Conservation (phyloP, 148 eudicot genomes). For the Drosera capensis region DNA sequence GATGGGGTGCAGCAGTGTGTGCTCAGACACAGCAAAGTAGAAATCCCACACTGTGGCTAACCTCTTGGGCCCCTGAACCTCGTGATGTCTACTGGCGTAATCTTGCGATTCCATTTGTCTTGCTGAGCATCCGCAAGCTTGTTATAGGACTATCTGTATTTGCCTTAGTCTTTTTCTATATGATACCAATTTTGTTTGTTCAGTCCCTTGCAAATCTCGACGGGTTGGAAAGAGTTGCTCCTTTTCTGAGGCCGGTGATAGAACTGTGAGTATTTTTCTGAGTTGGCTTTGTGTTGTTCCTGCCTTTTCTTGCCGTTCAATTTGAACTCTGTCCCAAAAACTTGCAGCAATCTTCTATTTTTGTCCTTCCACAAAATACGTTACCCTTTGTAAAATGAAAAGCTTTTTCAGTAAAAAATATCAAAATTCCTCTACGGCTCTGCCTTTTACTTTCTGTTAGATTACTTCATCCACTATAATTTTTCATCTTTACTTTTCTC, state of each 20-base stretch:
- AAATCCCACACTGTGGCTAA: not conserved
- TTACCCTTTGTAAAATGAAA: no score
- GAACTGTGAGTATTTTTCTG: slow-evolving; percentile 44
- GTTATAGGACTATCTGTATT: slow-evolving; percentile 57
- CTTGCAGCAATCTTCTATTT: no score
- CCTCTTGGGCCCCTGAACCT: slow-evolving; percentile 1
- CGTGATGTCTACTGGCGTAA: not conserved
- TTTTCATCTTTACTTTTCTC: no score
- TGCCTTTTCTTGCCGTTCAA: no score
- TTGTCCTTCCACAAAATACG: no score
- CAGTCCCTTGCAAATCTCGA: slow-evolving; percentile 96
- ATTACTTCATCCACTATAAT: no score
- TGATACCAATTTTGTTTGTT: slow-evolving; percentile 94
- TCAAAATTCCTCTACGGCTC: no score
- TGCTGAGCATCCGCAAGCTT: slow-evolving; percentile 58
- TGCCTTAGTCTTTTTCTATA: slow-evolving; percentile 79
- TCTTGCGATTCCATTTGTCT: slow-evolving; percentile 71
- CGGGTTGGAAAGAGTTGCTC: slow-evolving; percentile 70
- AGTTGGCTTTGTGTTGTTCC: no score
- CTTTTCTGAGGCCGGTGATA: slow-evolving; percentile 65
- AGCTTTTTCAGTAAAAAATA: no score
- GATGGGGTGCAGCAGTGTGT: slow-evolving; percentile 1
- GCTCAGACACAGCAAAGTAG: slow-evolving; percentile 1
- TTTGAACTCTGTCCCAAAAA: no score
- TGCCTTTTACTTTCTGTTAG: no score